Percentiles rank a stretch among this genome's conserved stretches.
Evolutionary conservation across 129 eudicot species (phyloP).

Genomic region (Chrysanthemum seticuspe): DNA sequence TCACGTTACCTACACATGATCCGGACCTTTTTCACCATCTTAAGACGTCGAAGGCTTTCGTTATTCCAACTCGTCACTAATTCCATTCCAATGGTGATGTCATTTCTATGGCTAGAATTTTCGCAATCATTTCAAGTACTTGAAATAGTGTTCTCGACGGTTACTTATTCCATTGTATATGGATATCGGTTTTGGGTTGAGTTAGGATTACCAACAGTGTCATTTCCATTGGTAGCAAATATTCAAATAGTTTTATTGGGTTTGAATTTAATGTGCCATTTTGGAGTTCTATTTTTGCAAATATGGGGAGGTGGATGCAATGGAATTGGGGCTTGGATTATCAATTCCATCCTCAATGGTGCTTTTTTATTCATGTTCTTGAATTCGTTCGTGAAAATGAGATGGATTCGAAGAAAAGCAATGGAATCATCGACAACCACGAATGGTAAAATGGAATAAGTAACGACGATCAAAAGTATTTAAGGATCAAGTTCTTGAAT

Average conservation of each 20-base stretch:
- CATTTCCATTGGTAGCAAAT: conserved; percentile 45
- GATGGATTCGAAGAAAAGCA: conserved; percentile 28
- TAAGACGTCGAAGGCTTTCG: conserved; percentile 46
- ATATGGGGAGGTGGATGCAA: conserved; percentile 61
- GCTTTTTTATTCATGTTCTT: conserved; percentile 42
- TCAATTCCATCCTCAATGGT: conserved; percentile 49
- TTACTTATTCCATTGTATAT: conserved; percentile 40
- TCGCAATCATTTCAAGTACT: conserved; percentile 62
- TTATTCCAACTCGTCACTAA: conserved; percentile 48
- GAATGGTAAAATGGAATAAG: conserved; percentile 26
- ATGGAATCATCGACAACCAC: conserved; percentile 15
- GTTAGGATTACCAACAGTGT: conserved; percentile 38
- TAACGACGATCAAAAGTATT: neutral
- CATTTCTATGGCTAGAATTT: conserved; percentile 65
- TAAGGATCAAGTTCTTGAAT: neutral
- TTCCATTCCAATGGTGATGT: conserved; percentile 52
- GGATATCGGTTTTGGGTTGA: conserved; percentile 55
- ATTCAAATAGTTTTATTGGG: conserved; percentile 42
- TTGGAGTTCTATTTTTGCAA: conserved; percentile 54
- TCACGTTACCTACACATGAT: conserved; percentile 57
- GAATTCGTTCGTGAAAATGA: conserved; percentile 34
- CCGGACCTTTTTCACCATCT: conserved; percentile 44
- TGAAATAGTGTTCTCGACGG: conserved; percentile 40
- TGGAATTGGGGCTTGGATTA: conserved; percentile 70
- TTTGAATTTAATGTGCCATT: conserved; percentile 43